Conservation (phyloP, 1,139 yeast genomes). For the Wickerhamiella pararugosa region DNA sequence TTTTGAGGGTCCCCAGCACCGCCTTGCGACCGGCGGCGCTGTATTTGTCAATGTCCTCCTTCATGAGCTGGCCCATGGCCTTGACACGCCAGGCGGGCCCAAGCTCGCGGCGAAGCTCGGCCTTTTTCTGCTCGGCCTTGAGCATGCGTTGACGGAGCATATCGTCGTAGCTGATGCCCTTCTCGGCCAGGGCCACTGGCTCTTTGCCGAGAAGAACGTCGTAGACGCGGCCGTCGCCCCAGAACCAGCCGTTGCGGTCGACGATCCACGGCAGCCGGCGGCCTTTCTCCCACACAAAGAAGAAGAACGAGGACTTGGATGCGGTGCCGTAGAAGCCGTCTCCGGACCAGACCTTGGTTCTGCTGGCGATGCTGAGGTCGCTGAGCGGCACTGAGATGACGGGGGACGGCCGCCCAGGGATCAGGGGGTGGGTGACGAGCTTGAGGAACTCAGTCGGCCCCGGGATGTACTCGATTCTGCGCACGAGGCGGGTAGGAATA, state of each 20-base stretch:
- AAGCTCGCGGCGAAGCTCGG: slow-evolving; percentile 24
- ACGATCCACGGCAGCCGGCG: slow-evolving; percentile 54
- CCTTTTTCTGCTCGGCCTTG: slow-evolving; percentile 20
- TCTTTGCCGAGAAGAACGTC: slow-evolving; percentile 72
- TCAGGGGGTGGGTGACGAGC: slow-evolving; percentile 57
- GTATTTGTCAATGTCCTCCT: slow-evolving; percentile 21
- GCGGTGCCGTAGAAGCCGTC: slow-evolving; percentile 78
- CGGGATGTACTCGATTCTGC: slow-evolving; percentile 69
- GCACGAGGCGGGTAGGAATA: slow-evolving; percentile 53
- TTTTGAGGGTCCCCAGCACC: slow-evolving; percentile 11
- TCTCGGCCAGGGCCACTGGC: slow-evolving; percentile 57
- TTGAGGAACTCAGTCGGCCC: slow-evolving; percentile 36
- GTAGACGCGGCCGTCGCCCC: slow-evolving; percentile 84
- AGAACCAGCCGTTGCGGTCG: slow-evolving; percentile 74
- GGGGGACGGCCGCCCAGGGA: slow-evolving; percentile 70
- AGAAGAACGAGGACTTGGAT: slow-evolving; percentile 59
- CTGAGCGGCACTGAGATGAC: slow-evolving; percentile 52
- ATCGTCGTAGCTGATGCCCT: slow-evolving; percentile 56
- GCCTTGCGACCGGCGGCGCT: slow-evolving; percentile 14
- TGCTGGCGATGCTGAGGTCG: slow-evolving; percentile 39
- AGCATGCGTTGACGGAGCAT: slow-evolving; percentile 21
- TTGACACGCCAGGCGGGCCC: slow-evolving; percentile 28
- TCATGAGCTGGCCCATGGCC: slow-evolving; percentile 23
- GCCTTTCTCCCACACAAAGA: slow-evolving; percentile 48
- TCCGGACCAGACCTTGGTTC: slow-evolving; percentile 67